Evolutionary conservation across 2,329 filamentous ascomycete species (phyloP), one percentile per base, ranked within the genome.

Genomic region (Claviceps lovelessii): DNA sequence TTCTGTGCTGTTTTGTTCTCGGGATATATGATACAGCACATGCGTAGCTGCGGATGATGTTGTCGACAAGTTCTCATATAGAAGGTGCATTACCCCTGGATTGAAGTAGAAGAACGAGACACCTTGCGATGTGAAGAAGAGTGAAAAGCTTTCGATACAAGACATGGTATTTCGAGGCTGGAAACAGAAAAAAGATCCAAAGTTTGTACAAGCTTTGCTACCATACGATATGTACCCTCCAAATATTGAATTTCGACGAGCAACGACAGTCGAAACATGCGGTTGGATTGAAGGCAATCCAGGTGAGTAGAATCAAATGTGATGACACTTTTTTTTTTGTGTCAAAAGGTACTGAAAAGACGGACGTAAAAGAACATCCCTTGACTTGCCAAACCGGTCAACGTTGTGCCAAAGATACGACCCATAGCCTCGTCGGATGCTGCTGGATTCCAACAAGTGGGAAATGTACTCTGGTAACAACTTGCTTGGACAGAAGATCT

Each of bases 251-350:
- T 31, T 9, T 15, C 44, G 35, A 29, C 44, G 15, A 47, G 19
- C 7, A 10, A 39, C 17, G 10, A 29, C 54, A 31, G 17, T 39
- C 13, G 59, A 60, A 45, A 59, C 53, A 9, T 62, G 60, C 39
- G 60, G 60, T 28, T 62, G 59, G 58, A 37, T 62, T 17, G 58
- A 60, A 33, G 60, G 59, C 11, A 58, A 58, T 10, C 54, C 59
- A 3, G 54, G 59, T 61, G 53, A 42, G 46, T 19, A 37, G 15
- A 44, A 50, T 39, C 13, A 4, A 4, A 28, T 5, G 28, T 31
- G 33, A 42, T 2, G 13, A 28, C 9, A 48, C 23, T 48, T 28
- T 8, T 15, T 47, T 52, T n/a, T 6, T 37, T 45, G 49, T 7
- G 5, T 15, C 4, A 10, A 8, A 15, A 15, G 7, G 45, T 47